A percentile compares a stretch with the other conserved stretches of the same genome.
These are phyloP conservation scores for Sphaceloma murrayae DNA, from an alignment of 2,329 filamentous ascomycete genomes.

Conservation along the genomic window DNA sequence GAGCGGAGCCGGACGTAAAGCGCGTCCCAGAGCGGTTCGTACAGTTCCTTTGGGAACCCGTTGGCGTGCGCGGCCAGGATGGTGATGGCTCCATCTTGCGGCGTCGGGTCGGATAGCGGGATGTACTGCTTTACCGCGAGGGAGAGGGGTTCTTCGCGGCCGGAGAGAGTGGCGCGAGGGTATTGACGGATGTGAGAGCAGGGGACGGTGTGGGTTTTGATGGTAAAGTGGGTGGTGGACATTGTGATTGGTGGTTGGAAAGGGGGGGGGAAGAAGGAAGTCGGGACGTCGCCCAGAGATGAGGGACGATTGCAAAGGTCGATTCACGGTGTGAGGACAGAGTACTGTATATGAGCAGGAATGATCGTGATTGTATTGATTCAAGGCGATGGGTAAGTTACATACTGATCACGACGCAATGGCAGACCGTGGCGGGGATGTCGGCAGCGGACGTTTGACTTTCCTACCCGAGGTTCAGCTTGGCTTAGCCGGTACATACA, in stretches of 20 bases:
- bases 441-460: conserved; percentile 11
- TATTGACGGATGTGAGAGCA: conserved; percentile 77
- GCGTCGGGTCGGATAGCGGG: conserved; percentile 54
- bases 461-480: conserved; percentile 7
- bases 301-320: too few relatives aligned
- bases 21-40: conserved; percentile 87
- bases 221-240: conserved; percentile 44
- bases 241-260: conserved; percentile 23
- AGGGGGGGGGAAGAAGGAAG: too few relatives aligned
- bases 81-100: conserved; percentile 67
- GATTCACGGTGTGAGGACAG: too few relatives aligned
- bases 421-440: background rate
- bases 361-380: too few relatives aligned
- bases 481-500: too few relatives aligned
- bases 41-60: conserved; percentile 89
- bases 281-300: too few relatives aligned
- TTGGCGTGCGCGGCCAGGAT: conserved; percentile 84
- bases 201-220: conserved; percentile 64
- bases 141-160: conserved; percentile 64
- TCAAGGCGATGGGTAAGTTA: background rate
- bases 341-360: too few relatives aligned
- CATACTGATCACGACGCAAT: background rate
- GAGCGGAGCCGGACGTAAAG: conserved; percentile 50
- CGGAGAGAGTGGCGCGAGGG: conserved; percentile 57
- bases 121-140: conserved; percentile 83